Percentiles rank a stretch among this genome's conserved stretches.
These are phyloP conservation scores for Akanthomyces lecanii DNA, from an alignment of 2,329 filamentous ascomycete genomes.

Conservation along the genomic window DNA sequence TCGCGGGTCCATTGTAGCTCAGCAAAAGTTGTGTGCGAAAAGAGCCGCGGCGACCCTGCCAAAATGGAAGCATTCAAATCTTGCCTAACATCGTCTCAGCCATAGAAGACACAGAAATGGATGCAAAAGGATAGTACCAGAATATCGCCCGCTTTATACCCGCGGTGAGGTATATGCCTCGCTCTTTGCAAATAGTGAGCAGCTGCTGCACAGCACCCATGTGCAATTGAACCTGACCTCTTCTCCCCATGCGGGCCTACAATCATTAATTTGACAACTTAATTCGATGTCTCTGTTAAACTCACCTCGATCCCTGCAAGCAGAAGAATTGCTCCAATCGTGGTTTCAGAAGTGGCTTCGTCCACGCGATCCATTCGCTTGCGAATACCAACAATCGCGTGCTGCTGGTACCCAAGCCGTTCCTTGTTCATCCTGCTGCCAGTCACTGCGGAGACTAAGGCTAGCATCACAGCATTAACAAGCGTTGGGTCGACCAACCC, in stretches of 20 bases:
- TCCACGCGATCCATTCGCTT: conserved; percentile 28
- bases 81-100: conserved; percentile 30
- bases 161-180: conserved; percentile 29
- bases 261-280: too few relatives aligned
- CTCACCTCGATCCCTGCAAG: conserved; percentile 37
- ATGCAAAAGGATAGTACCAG: conserved; percentile 27
- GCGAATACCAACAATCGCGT: conserved; percentile 31
- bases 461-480: conserved; percentile 37
- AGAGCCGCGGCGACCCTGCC: conserved; percentile 35
- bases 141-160: conserved; percentile 44
- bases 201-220: conserved; percentile 36
- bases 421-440: conserved; percentile 25
- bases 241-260: conserved; percentile 30
- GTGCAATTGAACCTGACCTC: conserved; percentile 37
- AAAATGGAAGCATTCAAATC: conserved; percentile 39
- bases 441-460: conserved; percentile 31
- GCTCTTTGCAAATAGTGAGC: conserved; percentile 29
- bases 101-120: conserved; percentile 11
- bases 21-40: conserved; percentile 37
- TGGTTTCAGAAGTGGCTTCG: conserved; percentile 31
- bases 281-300: too few relatives aligned
- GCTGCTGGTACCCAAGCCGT: conserved; percentile 33
- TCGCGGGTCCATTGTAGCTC: conserved; percentile 39
- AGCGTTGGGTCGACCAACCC: conserved; percentile 34
- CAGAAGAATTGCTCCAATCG: conserved; percentile 39